Percentiles rank a stretch among this genome's conserved stretches.
These are phyloP conservation scores for Penstemon barbatus DNA, from an alignment of 257 asterid genomes.

Conservation along the genomic window DNA sequence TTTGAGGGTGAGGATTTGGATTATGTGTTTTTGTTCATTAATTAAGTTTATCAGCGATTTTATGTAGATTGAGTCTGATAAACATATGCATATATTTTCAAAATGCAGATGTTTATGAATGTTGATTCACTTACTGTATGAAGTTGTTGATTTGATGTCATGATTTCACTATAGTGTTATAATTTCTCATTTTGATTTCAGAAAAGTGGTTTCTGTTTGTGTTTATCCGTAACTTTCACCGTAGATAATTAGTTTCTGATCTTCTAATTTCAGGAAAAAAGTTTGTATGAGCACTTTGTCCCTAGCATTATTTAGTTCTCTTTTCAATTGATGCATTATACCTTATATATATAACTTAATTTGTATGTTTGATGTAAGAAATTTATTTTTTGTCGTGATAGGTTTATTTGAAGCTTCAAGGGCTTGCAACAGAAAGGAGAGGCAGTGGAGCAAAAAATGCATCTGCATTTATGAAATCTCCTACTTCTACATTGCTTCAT, in stretches of 20 bases:
- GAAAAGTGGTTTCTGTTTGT: constrained; percentile 5
- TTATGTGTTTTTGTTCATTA: neutral
- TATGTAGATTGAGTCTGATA: neutral
- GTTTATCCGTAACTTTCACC: neutral
- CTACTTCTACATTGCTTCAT: constrained; percentile 93
- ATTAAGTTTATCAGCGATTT: constrained; percentile 1
- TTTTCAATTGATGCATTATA: too few relatives aligned
- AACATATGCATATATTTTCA: neutral
- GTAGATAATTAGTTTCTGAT: constrained; percentile 3
- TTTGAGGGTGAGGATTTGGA: constrained; percentile 59
- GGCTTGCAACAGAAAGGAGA: constrained; percentile 67
- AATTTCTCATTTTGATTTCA: constrained; percentile 8
- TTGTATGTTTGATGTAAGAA: constrained; percentile 10
- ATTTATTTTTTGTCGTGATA: constrained; percentile 36
- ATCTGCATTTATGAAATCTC: constrained; percentile 90
- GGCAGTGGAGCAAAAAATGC: constrained; percentile 82
- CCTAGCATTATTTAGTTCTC: too few relatives aligned
- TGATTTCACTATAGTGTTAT: neutral
- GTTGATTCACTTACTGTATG: neutral
- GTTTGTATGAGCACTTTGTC: neutral
- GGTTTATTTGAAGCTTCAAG: constrained; percentile 89
- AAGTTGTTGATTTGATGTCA: constrained; percentile 5
- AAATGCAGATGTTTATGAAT: neutral
- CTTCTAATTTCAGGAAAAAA: constrained; percentile 15
- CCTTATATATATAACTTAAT: neutral